Percentiles rank a stretch among this genome's conserved stretches.
phyloP scores from a whole-genome alignment of 371 early-diverging fungal genomes.

The Syncephalastrum monosporum region DNA sequence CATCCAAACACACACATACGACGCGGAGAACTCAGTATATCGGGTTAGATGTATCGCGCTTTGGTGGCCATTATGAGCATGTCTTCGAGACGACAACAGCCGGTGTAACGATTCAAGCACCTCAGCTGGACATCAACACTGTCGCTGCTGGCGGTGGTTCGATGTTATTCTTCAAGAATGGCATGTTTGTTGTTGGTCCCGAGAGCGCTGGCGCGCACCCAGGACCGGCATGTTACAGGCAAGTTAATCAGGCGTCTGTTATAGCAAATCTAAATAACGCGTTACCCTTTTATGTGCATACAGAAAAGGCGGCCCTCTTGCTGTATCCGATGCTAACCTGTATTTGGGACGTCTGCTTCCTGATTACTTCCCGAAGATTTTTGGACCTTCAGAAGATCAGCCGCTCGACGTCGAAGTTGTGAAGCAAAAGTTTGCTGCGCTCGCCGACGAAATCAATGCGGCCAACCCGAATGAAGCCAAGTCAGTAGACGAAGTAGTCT shows the following conservation, averaged over 20 bases:
- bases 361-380: conserved; percentile 91
- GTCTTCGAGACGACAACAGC: conserved; percentile 94
- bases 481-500: conserved; percentile 82
- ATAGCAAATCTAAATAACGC: not conserved
- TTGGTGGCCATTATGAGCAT: conserved; percentile 87
- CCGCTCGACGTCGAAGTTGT: conserved; percentile 77
- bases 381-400: conserved; percentile 87
- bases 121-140: conserved; percentile 95
- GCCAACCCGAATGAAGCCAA: conserved; percentile 35
- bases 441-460: conserved; percentile 68
- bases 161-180: conserved; percentile 89
- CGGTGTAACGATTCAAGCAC: conserved; percentile 93
- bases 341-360: conserved; percentile 86
- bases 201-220: conserved; percentile 95
- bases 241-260: not conserved
- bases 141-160: conserved; percentile 97
- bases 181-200: conserved; percentile 94
- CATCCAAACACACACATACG: too few relatives aligned
- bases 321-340: conserved; percentile 94
- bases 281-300: conserved; percentile 27
- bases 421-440: conserved; percentile 54
- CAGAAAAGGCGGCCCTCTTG: conserved; percentile 90
- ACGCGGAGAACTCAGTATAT: too few relatives aligned
- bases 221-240: conserved; percentile 87
- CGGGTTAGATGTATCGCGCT: conserved; percentile 83